Evolutionary conservation across 2,329 filamentous ascomycete species (phyloP), one percentile per base, ranked within the genome.

Genomic region (Karstenula rhodostoma): DNA sequence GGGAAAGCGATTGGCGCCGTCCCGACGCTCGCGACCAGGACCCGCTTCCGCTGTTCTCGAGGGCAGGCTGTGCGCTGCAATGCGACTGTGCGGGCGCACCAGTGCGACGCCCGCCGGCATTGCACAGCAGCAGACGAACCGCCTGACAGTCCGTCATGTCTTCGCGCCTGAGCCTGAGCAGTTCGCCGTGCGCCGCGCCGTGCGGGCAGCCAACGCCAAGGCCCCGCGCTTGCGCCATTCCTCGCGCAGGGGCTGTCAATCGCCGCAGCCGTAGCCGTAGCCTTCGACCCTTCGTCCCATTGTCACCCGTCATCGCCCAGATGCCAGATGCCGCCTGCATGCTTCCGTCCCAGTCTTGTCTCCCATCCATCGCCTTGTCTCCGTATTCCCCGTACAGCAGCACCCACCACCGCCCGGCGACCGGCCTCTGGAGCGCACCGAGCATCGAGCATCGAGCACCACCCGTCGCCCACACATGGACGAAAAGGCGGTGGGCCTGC

Each of bases 61-160:
- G 56, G 61, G 60, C 70, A 65, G 62, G 56, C 62, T 37, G 48
- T 32, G 48, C 19, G 48, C 48, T 70, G 66, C 68, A 52, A 72
- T 71, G 56, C 68, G 61, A 72, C 67, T 59, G 58, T 63, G 64
- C 59, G 42, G 56, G 64, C 58, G 61, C 62, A 66, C 60, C 58
- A 60, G 61, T 23, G 56, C 54, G 58, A 40, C 37, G 37, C 37
- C n/a, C 62, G 61, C 67, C 65, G 59, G 56, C 23, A 70, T 72
- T 22, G 55, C 63, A 75, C 73, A 35, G 50, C 73, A 73, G 63
- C 66, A 65, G 47, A 61, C 68, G 68, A 67, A 32, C 29, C 66
- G 69, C 70, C 66, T 76, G 74, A 73, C 73, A 74, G 69, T 67
- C 69, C 66, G 68, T 69, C 71, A 70, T 60, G 15, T 40, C 61